Evolutionary conservation across 2,329 filamentous ascomycete genomes (phyloP), one percentile per base, ranked within the genome.

Genomic region (Penicillium sp.): DNA sequence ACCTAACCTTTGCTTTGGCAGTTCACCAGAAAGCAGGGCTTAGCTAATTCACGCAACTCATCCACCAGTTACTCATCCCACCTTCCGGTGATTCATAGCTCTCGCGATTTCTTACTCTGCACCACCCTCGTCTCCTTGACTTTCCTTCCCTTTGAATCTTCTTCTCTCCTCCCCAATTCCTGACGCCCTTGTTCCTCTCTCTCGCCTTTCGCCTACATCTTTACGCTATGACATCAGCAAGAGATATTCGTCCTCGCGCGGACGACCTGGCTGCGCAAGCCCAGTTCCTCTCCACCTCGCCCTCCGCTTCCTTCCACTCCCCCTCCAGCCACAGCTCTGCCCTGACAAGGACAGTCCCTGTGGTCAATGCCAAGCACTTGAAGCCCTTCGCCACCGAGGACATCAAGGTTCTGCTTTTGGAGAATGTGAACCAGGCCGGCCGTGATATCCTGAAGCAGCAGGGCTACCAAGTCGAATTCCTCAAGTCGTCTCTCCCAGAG

Each of bases 361-460:
- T 79, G 68, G 66, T 79, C 38, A 78, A 81, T 57, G 71, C 76
- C 16, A 97, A 97, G 80, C 89, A 89, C 68, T 82, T 99, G 69
- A 97, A 97, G 82, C 95, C 95, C 16, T 99, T 99, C 80, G 89
- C 94, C 75, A 95, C 93, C 25, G 88, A 94, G 74, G 94, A 98
- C 75, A 93, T 99, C 80, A 98, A 97, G 82, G 96, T 99, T 59
- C 81, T 99, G 59, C 84, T 99, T 19, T 83, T 99, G 35, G 95
- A 99, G 77, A 99, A 98, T 79, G 91, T 99, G 73, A 99, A 99
- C 77, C 83, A 92, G 79, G 92, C 92, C 26, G 95, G 95, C 14
- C 86, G 88, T 71, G 88, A 96, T 51, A 93, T 97, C 59, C 83
- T 99, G 60, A 86, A 81, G 60, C 83, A 82, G 59, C 93, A 99